Evolutionary conservation across 345 rosid species (phyloP).

Genomic region (Hibiscus syriacus): DNA sequence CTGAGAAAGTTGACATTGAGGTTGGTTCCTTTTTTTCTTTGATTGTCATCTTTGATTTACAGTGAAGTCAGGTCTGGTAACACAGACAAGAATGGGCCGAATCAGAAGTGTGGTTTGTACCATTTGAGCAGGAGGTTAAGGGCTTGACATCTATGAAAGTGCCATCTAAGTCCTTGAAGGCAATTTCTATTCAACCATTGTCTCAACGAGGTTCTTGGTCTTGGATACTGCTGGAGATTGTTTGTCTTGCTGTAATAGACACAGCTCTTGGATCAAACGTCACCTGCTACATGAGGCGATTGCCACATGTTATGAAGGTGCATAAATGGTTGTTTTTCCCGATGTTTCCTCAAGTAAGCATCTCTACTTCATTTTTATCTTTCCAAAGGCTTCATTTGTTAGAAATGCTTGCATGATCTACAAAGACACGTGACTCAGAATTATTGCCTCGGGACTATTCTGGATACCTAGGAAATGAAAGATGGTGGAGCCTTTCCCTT

Average conservation of each 20-base stretch:
- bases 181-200: constrained; percentile 48
- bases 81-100: constrained; percentile 39
- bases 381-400: constrained; percentile 6
- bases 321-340: constrained; percentile 59
- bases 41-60: constrained; percentile 24
- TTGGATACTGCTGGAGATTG: constrained; percentile 58
- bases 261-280: constrained; percentile 30
- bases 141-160: constrained; percentile 22
- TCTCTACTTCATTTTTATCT: constrained; percentile 7
- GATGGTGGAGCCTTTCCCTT: neutral
- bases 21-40: neutral
- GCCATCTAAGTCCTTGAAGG: constrained; percentile 29
- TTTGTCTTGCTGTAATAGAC: constrained; percentile 42
- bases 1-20: neutral
- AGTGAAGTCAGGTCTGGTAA: constrained; percentile 46
- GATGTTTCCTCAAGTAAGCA: constrained; percentile 55
- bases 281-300: constrained; percentile 35
- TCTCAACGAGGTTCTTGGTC: constrained; percentile 43
- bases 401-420: neutral
- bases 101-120: constrained; percentile 37
- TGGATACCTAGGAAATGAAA: neutral
- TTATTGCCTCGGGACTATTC: neutral
- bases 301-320: constrained; percentile 52
- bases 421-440: neutral
- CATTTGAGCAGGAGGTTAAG: constrained; percentile 28